A percentile compares a stretch with the other conserved stretches of the same genome.
phyloP scores from a whole-genome alignment of 345 rosid genomes.

The Laguncularia racemosa region DNA sequence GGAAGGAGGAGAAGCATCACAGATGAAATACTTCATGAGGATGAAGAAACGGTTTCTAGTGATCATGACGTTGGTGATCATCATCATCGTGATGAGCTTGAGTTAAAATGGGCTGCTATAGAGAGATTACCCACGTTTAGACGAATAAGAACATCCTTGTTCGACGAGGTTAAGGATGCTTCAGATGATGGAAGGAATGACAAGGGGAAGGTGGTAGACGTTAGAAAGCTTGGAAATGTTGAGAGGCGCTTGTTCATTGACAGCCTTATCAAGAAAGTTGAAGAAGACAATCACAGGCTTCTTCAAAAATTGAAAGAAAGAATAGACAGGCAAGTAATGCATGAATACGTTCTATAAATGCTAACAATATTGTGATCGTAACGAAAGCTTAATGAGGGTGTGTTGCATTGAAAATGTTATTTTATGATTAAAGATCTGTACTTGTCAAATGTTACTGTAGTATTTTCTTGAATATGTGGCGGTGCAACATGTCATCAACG shows the following conservation, averaged over 20 bases:
- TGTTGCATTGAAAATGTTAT: no score
- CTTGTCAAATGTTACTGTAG: no score
- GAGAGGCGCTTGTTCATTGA: conserved; percentile 32
- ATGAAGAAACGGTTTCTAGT: no score
- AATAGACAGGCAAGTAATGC: conserved; percentile 24
- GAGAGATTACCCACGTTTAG: conserved; percentile 31
- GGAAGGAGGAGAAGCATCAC: no score
- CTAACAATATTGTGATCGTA: no score
- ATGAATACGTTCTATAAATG: no score
- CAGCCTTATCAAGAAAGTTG: conserved; percentile 23
- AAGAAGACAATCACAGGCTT: conserved; percentile 32
- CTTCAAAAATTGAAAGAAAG: conserved; percentile 29
- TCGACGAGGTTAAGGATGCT: conserved; percentile 4
- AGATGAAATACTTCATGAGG: no score
- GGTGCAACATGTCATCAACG: no score
- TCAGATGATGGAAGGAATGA: conserved; percentile 2
- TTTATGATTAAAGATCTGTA: no score
- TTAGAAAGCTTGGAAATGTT: conserved; percentile 22
- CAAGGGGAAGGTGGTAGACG: conserved; percentile 22
- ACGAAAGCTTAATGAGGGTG: no score
- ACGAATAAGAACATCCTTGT: conserved; percentile 19
- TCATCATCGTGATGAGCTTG: conserved; percentile 17
- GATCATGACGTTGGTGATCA: no score
- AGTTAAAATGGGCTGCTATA: conserved; percentile 37
- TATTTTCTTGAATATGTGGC: no score